Conservation (phyloP, 768 basidiomycete genomes). For the Lentinula detonsa region DNA sequence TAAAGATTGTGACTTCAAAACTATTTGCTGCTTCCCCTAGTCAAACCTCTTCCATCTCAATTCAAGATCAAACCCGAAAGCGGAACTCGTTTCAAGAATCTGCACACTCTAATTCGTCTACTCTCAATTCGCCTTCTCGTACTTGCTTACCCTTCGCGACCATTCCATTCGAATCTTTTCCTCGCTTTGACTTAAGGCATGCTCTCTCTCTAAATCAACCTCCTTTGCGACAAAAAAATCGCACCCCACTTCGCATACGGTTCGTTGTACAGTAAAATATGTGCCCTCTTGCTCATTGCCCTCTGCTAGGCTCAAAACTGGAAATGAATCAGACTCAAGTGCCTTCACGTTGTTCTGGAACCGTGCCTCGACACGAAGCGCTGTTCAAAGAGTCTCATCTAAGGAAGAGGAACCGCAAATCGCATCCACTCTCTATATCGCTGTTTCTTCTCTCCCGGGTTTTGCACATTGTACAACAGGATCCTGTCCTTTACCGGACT, state of each 20-base stretch:
- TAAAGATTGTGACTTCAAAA: not conserved
- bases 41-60: not conserved
- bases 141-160: not conserved
- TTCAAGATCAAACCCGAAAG: not conserved
- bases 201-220: not conserved
- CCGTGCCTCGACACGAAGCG: not conserved
- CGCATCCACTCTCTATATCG: not conserved
- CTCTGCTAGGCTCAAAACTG: not conserved
- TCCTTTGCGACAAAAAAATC: not conserved
- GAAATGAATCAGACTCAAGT: not conserved
- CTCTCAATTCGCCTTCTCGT: not conserved
- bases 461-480: not conserved
- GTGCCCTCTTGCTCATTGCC: not conserved
- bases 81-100: not conserved
- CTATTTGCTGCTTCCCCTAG: not conserved
- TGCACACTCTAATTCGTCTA: not conserved
- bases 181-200: not conserved
- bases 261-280: not conserved
- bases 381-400: not conserved
- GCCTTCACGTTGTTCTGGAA: not conserved
- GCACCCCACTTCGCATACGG: not conserved
- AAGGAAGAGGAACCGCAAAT: not conserved
- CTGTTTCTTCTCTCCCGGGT: not conserved
- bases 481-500: not conserved
- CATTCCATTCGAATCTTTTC: not conserved